Evolutionary conservation across 768 basidiomycete species (phyloP), one percentile per base, ranked within the genome.

Genomic region (Pleurotus cornucopiae): DNA sequence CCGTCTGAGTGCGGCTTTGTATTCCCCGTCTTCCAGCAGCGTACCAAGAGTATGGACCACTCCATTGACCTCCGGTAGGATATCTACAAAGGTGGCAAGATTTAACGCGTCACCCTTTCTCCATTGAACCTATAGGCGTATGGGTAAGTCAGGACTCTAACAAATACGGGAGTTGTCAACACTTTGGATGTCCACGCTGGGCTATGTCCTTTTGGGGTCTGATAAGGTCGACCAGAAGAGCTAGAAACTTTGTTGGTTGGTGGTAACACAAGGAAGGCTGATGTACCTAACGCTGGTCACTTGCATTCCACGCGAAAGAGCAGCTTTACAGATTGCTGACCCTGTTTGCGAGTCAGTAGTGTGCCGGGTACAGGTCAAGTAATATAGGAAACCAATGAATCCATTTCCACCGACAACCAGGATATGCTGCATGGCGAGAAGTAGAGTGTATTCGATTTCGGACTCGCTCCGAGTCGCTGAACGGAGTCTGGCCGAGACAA

Each of bases 351-450:
- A 55, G 49, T 56, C 40, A 62, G 41, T 12, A 23, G 12, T 20
- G 45, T 47, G 34, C 18, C 26, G 39, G 18, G 46, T 18, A 37
- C 2, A 43, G 49, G 37, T 34, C 13, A 14, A 16, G 58, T 23
- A 23, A 23, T 18, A 23, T 20, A 44, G 52, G 57, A 21, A 61
- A 90, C 95, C 96, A 64, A 99, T 85, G 75, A 97, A 98, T 4
- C 97, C 97, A 74, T 97, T 97, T 45, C 97, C 97, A n/a, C 97
- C 97, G 1, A 98, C 82, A 41, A 99, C 93, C n/a, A 98, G 83
- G 38, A 98, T 79, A 64, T 77, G 88, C 54, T 76, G 80, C 52
- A 76, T 53, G 30, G 30, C 30, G 30, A 34, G 30, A 34, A 34
- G 55, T 20, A 76, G 57, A 34, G 68, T 55, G 57, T 44, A 11